Percentiles rank a stretch among this genome's conserved stretches.
These are phyloP conservation scores for Melanogaster broomeanus DNA, from an alignment of 768 basidiomycete species.

Conservation along the genomic window DNA sequence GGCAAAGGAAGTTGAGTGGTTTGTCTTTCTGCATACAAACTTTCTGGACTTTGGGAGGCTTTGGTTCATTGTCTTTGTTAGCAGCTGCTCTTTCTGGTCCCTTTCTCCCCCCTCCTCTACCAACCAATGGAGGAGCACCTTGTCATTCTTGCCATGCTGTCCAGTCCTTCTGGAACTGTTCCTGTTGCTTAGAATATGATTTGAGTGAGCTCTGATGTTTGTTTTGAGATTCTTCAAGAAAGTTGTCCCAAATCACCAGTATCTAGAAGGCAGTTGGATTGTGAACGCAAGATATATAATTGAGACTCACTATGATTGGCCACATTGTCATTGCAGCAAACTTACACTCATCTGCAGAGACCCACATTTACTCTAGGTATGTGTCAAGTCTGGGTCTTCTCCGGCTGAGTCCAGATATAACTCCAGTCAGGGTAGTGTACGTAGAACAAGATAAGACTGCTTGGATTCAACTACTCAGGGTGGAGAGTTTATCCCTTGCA, in stretches of 20 bases:
- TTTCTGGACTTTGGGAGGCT: slow-evolving; percentile 5
- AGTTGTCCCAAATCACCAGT: slow-evolving; percentile 16
- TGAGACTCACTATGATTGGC: slow-evolving; percentile 24
- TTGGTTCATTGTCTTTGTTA: too few relatives aligned
- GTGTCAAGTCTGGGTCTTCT: too few relatives aligned
- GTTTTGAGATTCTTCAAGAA: slow-evolving; percentile 4
- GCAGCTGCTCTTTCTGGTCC: neutral
- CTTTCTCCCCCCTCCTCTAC: neutral
- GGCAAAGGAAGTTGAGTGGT: slow-evolving; percentile 16
- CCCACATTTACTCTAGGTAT: too few relatives aligned
- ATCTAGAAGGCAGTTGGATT: slow-evolving; percentile 6
- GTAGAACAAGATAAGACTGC: too few relatives aligned
- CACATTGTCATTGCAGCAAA: slow-evolving; percentile 17
- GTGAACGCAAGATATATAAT: too few relatives aligned
- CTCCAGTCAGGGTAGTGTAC: too few relatives aligned
- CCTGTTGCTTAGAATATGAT: neutral
- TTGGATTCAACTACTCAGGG: too few relatives aligned
- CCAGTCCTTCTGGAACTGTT: neutral
- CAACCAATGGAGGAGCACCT: neutral
- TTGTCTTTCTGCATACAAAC: slow-evolving; percentile 14
- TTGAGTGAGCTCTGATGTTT: slow-evolving; percentile 4
- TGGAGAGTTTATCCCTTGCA: too few relatives aligned
- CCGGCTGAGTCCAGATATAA: too few relatives aligned
- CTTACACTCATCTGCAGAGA: slow-evolving; percentile 35
- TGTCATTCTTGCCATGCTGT: neutral